A percentile compares a stretch with the other conserved stretches of the same genome.
These are phyloP conservation scores for Kwoniella dejecticola DNA, from an alignment of 768 basidiomycete species.

Conservation along the genomic window DNA sequence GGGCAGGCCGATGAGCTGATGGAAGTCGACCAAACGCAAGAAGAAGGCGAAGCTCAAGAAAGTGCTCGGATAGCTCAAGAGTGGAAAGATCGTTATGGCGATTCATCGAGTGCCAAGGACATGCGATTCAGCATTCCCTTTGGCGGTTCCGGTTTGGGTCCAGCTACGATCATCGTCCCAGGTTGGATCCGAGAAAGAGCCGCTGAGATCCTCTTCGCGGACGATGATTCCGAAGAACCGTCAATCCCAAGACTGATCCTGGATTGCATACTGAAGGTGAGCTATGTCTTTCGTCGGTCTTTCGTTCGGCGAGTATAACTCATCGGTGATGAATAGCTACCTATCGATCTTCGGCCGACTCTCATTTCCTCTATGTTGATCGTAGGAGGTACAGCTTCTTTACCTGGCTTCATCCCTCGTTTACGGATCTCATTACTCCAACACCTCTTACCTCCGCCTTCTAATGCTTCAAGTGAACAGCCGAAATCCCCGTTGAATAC, in stretches of 20 bases:
- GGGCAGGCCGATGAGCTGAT: constrained; percentile 8
- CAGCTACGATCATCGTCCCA: constrained; percentile 78
- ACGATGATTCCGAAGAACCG: constrained; percentile 72
- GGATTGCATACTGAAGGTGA: constrained; percentile 75
- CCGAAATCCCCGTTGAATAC: constrained; percentile 15
- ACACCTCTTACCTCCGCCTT: constrained; percentile 58
- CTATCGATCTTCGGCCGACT: constrained; percentile 83
- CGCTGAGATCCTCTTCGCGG: constrained; percentile 87
- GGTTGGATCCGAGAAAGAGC: constrained; percentile 94
- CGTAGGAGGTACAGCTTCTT: constrained; percentile 83
- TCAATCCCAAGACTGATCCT: constrained; percentile 77
- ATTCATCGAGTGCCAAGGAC: constrained; percentile 22
- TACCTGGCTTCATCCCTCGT: constrained; percentile 89
- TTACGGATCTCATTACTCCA: constrained; percentile 76
- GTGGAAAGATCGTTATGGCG: constrained; percentile 20
- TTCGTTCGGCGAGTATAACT: constrained; percentile 1
- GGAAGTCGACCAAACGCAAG: not conserved
- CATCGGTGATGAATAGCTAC: constrained; percentile 62
- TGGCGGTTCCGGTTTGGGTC: constrained; percentile 62
- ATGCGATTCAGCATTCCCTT: constrained; percentile 4
- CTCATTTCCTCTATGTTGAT: constrained; percentile 82
- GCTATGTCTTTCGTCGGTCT: constrained; percentile 3
- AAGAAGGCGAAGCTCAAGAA: constrained; percentile 16
- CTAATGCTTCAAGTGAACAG: not conserved
- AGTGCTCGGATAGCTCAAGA: constrained; percentile 2